Evolutionary conservation across 2,329 filamentous ascomycete genomes (phyloP), one percentile per base, ranked within the genome.

Genomic region (Akanthomyces lecanii): DNA sequence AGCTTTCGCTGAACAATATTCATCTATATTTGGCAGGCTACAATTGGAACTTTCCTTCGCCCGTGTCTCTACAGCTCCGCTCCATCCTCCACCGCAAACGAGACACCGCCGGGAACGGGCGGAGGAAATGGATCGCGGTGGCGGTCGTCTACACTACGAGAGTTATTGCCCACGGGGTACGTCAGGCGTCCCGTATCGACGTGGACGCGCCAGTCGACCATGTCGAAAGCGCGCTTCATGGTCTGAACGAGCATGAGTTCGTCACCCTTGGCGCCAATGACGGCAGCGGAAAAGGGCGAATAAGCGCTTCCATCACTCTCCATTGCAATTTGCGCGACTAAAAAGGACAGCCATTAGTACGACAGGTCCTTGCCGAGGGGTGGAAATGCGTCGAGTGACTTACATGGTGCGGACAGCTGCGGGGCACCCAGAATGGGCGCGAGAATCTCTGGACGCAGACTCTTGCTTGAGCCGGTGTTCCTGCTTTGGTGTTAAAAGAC

Each of bases 401-500:
- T 69, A 76, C 75, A 74, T 38, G 75, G 75, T 16, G 74, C 67
- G 7, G 72, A 65, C 6, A 77, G 65, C 33, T 75, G 67, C 1
- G 75, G 74, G 36, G 67, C 62, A 30, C 69, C 69, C 30, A 77
- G 67, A 7, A 75, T 57, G 1, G 69, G 63, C 21, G 72, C 67
- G 33, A 76, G 68, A 10, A 72, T 60, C 18, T 70, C 67, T 16
- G 69, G 55, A 11, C 67, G 66, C 10, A 76, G 59, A 14, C 71
- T 70, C 4, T 70, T 42, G 6, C 23, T 47, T 50, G 45, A 11
- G n/a, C 7, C 36, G 6, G 16, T 42, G 10, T 53, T 45, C 10
- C 53, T 63, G 38, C 21, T 14, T 36, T 5, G 16, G 5, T 23
- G 51, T 61, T 45, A 55, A 8, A 64, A 28, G 23, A 23, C 1